These are phyloP conservation scores for Fusarium clavum DNA, from an alignment of 2,329 filamentous ascomycete genomes.

Conservation along the genomic window DNA sequence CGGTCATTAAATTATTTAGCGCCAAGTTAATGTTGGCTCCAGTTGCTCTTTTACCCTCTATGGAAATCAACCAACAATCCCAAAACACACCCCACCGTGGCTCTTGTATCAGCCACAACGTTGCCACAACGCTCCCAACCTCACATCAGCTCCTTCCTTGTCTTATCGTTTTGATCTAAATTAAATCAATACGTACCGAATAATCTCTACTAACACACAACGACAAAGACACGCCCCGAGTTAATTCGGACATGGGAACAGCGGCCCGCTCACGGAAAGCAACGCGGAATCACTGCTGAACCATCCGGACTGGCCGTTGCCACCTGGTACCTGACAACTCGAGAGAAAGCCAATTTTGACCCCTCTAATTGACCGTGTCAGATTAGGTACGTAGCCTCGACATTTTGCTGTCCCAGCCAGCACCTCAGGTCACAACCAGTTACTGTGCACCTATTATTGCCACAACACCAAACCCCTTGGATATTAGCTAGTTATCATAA, in stretches of 20 bases:
- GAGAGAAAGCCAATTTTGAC: not conserved
- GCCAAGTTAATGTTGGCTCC: not conserved
- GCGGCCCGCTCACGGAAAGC: slow-evolving; percentile 16
- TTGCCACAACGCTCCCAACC: slow-evolving; percentile 22
- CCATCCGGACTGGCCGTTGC: slow-evolving; percentile 11
- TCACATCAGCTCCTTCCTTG: slow-evolving; percentile 20
- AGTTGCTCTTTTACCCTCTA: not conserved
- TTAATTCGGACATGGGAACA: slow-evolving; percentile 17
- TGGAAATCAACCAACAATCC: not conserved
- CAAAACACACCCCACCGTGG: not conserved
- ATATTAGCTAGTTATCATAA: slow-evolving; percentile 25
- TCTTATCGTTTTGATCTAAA: slow-evolving; percentile 5
- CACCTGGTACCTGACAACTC: slow-evolving; percentile 11
- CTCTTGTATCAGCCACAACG: slow-evolving; percentile 13
- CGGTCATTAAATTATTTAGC: slow-evolving; percentile 1
- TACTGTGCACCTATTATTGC: not conserved
- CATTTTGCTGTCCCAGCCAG: not conserved
- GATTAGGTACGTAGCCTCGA: not conserved
- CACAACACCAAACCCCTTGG: not conserved
- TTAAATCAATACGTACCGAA: not conserved
- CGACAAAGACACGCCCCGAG: slow-evolving; percentile 19
- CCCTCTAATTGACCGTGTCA: not conserved
- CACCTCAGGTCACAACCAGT: not conserved
- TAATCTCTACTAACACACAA: not conserved
- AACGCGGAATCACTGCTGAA: not conserved